phyloP scores from a whole-genome alignment of 148 eudicot genomes.

The Talinum fruticosum region DNA sequence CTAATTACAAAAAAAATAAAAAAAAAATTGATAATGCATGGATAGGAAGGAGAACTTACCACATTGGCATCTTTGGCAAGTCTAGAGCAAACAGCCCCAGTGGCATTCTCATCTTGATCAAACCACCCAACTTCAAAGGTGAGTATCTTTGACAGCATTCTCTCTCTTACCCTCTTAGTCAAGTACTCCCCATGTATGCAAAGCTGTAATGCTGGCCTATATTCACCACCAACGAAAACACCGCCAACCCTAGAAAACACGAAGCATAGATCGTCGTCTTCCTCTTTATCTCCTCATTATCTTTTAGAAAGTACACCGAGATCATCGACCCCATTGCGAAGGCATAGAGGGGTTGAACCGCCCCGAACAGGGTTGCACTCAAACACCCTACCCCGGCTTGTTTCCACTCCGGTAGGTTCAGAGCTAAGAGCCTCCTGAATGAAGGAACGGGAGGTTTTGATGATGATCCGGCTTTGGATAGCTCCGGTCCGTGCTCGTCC shows the following conservation, averaged over 20 bases:
- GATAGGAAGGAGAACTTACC: conserved; percentile 39
- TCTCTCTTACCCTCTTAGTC: conserved; percentile 78
- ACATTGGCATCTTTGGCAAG: conserved; percentile 94
- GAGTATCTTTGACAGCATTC: conserved; percentile 66
- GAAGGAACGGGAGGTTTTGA: conserved; percentile 37
- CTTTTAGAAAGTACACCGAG: conserved; percentile 56
- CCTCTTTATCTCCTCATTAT: conserved; percentile 51
- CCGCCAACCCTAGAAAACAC: conserved; percentile 63
- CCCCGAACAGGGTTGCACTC: conserved; percentile 64
- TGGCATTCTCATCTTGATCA: conserved; percentile 73
- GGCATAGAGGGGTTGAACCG: conserved; percentile 64
- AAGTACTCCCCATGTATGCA: conserved; percentile 79
- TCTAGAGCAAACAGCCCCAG: conserved; percentile 78
- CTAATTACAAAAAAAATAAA: too few relatives aligned
- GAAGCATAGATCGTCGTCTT: conserved; percentile 45
- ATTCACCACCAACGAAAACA: conserved; percentile 54
- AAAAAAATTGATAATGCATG: too few relatives aligned
- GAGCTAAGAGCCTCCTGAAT: conserved; percentile 55
- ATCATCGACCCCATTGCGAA: conserved; percentile 77
- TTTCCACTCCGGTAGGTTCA: conserved; percentile 81
- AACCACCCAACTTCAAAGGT: conserved; percentile 93
- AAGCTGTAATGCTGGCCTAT: conserved; percentile 64
- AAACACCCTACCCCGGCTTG: conserved; percentile 56
- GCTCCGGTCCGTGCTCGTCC: not conserved
- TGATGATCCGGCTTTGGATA: not conserved